Evolutionary conservation across 2,329 filamentous ascomycete genomes (phyloP).

Genomic region (Whalleya microplaca): DNA sequence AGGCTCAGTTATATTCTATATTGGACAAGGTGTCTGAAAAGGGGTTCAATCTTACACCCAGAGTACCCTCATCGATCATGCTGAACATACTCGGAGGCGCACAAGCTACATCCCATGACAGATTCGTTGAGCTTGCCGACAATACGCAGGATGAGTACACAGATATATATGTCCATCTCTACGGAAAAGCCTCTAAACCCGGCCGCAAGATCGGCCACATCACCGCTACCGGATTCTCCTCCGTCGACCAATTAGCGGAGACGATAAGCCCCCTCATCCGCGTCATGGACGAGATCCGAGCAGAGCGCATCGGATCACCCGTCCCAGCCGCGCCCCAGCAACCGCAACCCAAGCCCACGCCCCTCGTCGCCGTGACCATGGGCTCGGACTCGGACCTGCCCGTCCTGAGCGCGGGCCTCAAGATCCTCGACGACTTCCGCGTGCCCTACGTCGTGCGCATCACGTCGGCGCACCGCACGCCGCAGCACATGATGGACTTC

Average conservation of each 20-base stretch:
- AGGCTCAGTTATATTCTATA: constrained; percentile 85
- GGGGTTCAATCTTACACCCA: constrained; percentile 58
- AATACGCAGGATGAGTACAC: constrained; percentile 48
- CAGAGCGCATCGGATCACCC: constrained; percentile 50
- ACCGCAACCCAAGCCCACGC: constrained; percentile 39
- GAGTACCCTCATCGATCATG: constrained; percentile 71
- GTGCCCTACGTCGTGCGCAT: constrained; percentile 76
- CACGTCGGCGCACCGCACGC: constrained; percentile 79
- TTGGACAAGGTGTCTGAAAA: constrained; percentile 65
- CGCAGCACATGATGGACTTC: constrained; percentile 69
- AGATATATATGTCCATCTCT: constrained; percentile 74
- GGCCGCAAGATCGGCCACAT: constrained; percentile 96
- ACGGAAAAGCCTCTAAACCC: constrained; percentile 86
- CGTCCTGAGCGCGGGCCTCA: constrained; percentile 66
- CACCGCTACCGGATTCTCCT: constrained; percentile 73
- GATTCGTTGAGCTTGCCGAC: constrained; percentile 51
- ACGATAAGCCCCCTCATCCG: constrained; percentile 71
- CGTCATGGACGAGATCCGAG: constrained; percentile 61
- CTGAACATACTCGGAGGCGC: constrained; percentile 78
- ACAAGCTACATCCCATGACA: constrained; percentile 63
- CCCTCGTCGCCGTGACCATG: constrained; percentile 79
- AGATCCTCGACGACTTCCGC: constrained; percentile 69
- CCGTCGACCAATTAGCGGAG: constrained; percentile 64
- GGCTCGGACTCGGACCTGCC: constrained; percentile 79
- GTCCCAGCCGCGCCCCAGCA: constrained; percentile 35